These are phyloP conservation scores for Aspergillus fumigatus DNA, from an alignment of 2,329 filamentous ascomycete genomes.

Conservation along the genomic window DNA sequence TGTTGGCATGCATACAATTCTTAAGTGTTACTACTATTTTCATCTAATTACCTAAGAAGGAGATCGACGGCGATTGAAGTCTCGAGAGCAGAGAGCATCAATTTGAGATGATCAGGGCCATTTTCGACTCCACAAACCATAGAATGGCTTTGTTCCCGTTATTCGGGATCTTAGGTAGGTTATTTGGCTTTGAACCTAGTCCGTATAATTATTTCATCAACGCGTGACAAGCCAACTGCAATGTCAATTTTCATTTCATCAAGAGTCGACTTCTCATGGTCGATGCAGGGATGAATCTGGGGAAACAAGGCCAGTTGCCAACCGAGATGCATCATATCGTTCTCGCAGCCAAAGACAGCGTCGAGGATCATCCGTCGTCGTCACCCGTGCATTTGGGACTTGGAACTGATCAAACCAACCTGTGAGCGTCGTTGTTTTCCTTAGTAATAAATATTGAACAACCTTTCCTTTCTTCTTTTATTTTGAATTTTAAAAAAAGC, in stretches of 20 bases:
- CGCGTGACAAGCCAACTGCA: not conserved
- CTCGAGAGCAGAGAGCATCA: not conserved
- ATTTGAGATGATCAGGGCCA: not conserved
- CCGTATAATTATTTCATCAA: too few species aligned
- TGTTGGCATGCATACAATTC: constrained; percentile 17
- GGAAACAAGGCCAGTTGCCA: constrained; percentile 1
- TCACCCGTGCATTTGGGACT: constrained; percentile 6
- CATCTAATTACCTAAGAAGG: not conserved
- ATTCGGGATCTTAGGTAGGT: not conserved
- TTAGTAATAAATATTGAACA: not conserved
- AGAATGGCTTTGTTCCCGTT: not conserved
- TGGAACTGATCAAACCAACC: not conserved
- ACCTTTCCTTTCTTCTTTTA: not conserved
- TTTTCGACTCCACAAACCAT: not conserved
- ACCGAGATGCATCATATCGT: not conserved
- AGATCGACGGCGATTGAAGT: not conserved
- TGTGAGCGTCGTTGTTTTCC: not conserved
- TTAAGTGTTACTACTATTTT: constrained; percentile 6
- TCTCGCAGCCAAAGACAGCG: constrained; percentile 2
- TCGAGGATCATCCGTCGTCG: constrained; percentile 7
- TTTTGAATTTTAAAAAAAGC: not conserved
- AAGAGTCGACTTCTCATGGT: not conserved
- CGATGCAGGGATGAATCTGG: not conserved
- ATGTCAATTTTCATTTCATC: not conserved
- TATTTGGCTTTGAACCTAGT: too few species aligned